Conservation (phyloP, 2,329 filamentous ascomycete genomes). For the Epicoccum nigrum region DNA sequence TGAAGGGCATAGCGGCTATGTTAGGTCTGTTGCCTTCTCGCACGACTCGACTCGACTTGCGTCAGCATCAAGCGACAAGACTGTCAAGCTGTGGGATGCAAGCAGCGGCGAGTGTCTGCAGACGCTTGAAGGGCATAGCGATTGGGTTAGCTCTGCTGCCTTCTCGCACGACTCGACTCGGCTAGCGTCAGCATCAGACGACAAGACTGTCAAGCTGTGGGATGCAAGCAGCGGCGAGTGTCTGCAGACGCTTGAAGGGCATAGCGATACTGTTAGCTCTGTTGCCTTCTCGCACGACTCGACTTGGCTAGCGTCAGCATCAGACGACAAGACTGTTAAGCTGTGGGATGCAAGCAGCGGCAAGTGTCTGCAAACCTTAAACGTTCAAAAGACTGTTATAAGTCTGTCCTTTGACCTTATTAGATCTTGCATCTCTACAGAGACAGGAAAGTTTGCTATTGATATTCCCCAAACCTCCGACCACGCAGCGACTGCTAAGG, state of each 20-base stretch:
- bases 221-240: too few relatives aligned
- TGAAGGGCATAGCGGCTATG: constrained; percentile 18
- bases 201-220: too few relatives aligned
- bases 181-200: too few relatives aligned
- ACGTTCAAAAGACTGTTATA: too few relatives aligned
- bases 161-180: constrained; percentile 18
- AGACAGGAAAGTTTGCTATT: background rate
- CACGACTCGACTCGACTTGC: constrained; percentile 6
- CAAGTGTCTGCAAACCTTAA: too few relatives aligned
- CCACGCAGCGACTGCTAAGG: background rate
- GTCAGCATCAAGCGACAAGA: constrained; percentile 5
- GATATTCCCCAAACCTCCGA: background rate
- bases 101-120: too few relatives aligned
- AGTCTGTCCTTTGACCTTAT: too few relatives aligned
- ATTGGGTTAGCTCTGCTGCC: constrained; percentile 11
- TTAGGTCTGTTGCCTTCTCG: constrained; percentile 20
- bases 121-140: background rate
- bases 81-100: too few relatives aligned
- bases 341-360: too few relatives aligned
- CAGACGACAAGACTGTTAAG: too few relatives aligned
- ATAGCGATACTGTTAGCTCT: constrained; percentile 15
- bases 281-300: constrained; percentile 34
- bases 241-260: constrained; percentile 11
- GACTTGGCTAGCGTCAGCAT: too few relatives aligned
- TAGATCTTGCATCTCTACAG: background rate